Percentiles rank a stretch among this genome's conserved stretches.
Evolutionary conservation across 768 basidiomycete genomes (phyloP).

Genomic region (Strobilomyces echinocephalus): DNA sequence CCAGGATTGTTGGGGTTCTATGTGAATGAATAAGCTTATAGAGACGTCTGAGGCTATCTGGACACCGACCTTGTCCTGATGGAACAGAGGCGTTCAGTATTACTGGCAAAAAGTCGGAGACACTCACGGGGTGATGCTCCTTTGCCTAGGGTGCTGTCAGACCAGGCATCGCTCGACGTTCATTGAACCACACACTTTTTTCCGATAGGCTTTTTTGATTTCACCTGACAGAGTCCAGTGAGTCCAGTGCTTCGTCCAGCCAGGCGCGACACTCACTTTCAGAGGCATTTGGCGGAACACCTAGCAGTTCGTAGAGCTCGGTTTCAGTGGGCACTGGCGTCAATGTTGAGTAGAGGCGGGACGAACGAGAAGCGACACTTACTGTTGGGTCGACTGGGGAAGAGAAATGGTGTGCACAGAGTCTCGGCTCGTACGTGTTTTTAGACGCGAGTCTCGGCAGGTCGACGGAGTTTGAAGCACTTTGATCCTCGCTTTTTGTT

Average conservation of each 20-base stretch:
- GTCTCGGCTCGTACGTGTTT: conserved; percentile 20
- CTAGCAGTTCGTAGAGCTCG: conserved; percentile 83
- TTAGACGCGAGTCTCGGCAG: conserved; percentile 29
- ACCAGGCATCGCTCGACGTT: conserved; percentile 1
- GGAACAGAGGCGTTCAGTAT: conserved; percentile 1
- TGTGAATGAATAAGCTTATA: not conserved
- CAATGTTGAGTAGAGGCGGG: not conserved
- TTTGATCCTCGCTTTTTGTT: not conserved
- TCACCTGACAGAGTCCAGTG: conserved; percentile 47
- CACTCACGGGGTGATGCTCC: conserved; percentile 77
- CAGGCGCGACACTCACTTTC: conserved; percentile 49
- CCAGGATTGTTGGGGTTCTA: conserved; percentile 87
- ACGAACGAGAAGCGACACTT: conserved; percentile 15
- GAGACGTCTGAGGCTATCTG: not conserved
- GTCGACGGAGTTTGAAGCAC: conserved; percentile 31
- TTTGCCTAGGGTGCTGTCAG: conserved; percentile 56
- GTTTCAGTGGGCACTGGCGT: conserved; percentile 65
- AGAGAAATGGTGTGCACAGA: not conserved
- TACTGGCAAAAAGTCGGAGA: not conserved
- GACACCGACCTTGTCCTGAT: conserved; percentile 61
- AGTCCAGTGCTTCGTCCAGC: conserved; percentile 3
- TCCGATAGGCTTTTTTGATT: conserved; percentile 92
- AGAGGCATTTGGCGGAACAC: conserved; percentile 61
- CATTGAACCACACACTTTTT: conserved; percentile 56
- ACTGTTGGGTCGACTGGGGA: conserved; percentile 19